Evolutionary conservation across 495 filamentous ascomycete genomes (phyloP).

Genomic region (Tuber borchii): DNA sequence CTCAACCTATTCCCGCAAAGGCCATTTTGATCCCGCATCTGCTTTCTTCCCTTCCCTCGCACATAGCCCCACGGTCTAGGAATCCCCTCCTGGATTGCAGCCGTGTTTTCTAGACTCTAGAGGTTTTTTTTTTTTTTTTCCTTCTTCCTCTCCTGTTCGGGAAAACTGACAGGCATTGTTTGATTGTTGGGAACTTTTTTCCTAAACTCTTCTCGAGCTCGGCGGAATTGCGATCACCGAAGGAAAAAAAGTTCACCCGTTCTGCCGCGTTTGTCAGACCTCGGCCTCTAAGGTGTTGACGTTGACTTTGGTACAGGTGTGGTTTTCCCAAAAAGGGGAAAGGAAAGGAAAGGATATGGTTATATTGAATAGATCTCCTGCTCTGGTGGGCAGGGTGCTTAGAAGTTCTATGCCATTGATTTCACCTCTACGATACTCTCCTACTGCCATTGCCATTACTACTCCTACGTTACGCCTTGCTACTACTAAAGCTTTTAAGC

Average conservation of each 20-base stretch:
- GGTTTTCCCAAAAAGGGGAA: neutral
- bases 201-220: neutral
- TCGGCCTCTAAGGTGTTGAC: neutral
- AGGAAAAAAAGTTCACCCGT: neutral
- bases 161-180: neutral
- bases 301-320: neutral
- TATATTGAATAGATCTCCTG: conserved; percentile 3
- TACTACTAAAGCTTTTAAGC: neutral
- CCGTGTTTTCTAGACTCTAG: neutral
- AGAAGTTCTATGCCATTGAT: neutral
- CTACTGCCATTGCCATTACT: neutral
- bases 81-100: neutral
- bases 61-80: neutral
- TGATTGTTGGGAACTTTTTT: neutral
- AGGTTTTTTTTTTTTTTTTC: neutral
- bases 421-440: neutral
- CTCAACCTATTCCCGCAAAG: too few relatives aligned
- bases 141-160: neutral
- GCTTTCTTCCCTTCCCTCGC: neutral
- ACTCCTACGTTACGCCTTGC: neutral
- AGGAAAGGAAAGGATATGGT: neutral
- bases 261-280: neutral
- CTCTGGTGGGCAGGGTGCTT: neutral
- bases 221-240: neutral
- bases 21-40: neutral